Evolutionary conservation across 805 yeast species (phyloP).

Genomic region (Saccharomycopsis guyanensis): DNA sequence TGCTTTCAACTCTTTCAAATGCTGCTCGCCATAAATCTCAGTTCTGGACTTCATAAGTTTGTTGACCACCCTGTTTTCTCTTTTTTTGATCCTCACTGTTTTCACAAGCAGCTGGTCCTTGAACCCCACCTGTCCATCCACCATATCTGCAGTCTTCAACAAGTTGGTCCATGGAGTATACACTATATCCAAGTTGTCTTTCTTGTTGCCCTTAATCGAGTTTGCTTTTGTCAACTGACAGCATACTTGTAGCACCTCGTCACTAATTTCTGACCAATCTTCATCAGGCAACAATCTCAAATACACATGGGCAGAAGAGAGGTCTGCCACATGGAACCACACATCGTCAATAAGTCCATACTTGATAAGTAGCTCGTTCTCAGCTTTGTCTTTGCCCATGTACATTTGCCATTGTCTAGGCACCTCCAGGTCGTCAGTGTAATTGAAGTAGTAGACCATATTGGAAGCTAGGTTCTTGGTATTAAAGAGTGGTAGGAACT

Average conservation of each 20-base stretch:
- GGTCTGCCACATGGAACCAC: conserved; percentile 78
- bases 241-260: conserved; percentile 25
- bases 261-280: neutral
- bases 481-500: no score
- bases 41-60: conserved; percentile 56
- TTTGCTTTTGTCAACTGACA: conserved; percentile 72
- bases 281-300: conserved; percentile 34
- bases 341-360: conserved; percentile 58
- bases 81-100: conserved; percentile 43
- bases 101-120: conserved; percentile 48
- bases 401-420: conserved; percentile 35
- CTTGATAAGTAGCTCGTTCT: conserved; percentile 55
- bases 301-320: conserved; percentile 73
- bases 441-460: conserved; percentile 40
- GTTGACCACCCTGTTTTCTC: conserved; percentile 54
- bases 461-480: no score
- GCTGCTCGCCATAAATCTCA: conserved; percentile 35
- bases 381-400: conserved; percentile 71
- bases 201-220: conserved; percentile 68
- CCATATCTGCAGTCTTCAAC: conserved; percentile 63
- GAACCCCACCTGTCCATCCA: conserved; percentile 71
- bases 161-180: conserved; percentile 71
- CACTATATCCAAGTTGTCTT: conserved; percentile 56
- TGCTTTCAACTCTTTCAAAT: conserved; percentile 29
- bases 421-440: conserved; percentile 26